Percentiles rank a stretch among this genome's conserved stretches.
phyloP scores from a whole-genome alignment of 2,329 filamentous ascomycete genomes.

The Helotiales sp. region DNA sequence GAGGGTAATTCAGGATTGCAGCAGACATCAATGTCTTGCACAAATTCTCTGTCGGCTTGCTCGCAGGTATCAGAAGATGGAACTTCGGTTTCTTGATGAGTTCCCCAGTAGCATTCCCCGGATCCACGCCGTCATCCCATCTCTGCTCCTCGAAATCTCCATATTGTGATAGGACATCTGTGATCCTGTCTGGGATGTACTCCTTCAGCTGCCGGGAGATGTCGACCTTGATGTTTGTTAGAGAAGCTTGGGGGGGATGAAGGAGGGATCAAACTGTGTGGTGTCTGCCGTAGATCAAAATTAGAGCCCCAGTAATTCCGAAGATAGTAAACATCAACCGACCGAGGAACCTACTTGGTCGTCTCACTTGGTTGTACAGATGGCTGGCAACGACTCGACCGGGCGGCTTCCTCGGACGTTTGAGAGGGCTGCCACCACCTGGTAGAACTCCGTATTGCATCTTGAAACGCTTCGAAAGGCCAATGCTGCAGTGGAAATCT shows the following conservation, averaged over 20 bases:
- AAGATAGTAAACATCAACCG: conserved; percentile 14
- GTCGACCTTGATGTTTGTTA: conserved; percentile 11
- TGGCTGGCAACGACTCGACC: conserved; percentile 16
- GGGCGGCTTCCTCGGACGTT: conserved; percentile 11
- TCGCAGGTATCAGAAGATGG: conserved; percentile 55
- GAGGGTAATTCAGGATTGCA: conserved; percentile 59
- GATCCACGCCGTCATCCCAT: conserved; percentile 17
- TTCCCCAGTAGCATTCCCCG: conserved; percentile 7
- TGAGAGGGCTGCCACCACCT: conserved; percentile 1
- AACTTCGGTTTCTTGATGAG: conserved; percentile 38
- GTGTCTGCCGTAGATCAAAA: conserved; percentile 7
- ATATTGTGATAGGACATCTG: conserved; percentile 13
- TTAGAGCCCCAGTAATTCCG: conserved; percentile 13
- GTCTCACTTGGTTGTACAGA: conserved; percentile 17
- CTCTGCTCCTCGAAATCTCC: conserved; percentile 5
- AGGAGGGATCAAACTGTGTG: background rate
- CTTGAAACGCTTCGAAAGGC: background rate
- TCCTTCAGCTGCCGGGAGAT: conserved; percentile 12
- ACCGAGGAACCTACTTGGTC: conserved; percentile 22
- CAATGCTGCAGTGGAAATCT: background rate
- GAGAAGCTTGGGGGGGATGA: background rate
- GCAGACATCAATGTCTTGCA: conserved; percentile 58
- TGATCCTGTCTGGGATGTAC: conserved; percentile 19
- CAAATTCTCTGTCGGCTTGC: conserved; percentile 43
- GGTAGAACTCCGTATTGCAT: conserved; percentile 14